Base-by-base conservation (phyloP, 257 asterid species). In the Eustoma russellianum region DNA sequence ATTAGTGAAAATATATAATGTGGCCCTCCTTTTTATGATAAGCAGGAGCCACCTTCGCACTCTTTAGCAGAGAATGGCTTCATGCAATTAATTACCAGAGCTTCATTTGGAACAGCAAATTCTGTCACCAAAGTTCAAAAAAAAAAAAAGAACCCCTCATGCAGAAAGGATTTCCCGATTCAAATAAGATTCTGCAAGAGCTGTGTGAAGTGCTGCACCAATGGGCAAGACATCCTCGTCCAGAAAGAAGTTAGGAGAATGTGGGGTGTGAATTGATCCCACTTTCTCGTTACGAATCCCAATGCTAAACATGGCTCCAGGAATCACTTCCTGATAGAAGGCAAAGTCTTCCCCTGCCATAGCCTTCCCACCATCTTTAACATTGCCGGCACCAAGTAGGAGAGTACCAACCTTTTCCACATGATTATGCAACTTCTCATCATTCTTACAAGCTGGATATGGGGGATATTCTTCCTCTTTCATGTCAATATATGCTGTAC, bases 301-400 rank as follows among this genome's bases (percentile, higher is more conserved):
- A 0, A 85, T 78, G 46, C 48, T 52, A 57, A 73, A 80, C 66
- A 85, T 78, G 24, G 52, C 83, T 43, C 97, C 91, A 0, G 97
- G 95, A 51, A 88, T 88, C 57, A 77, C 56, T 57, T 85, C 63
- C 60, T 85, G 91, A 63, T 85, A 85, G 73, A 82, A 88, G 18
- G 91, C 88, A 13, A 88, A 88, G 66, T 88, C 93, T 66, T 88
- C 95, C 13, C 97, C 91, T 0, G 95, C 97, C 91, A 84, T 70
- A 6, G 77, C 79, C 74, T 77, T 83, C 17, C 47, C 64, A 6
- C 65, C 77, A 53, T 58, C 61, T 58, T 60, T 69, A 13, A 85
- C 76, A 30, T 82, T 80, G 50, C 66, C 74, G 3, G 73, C 62
- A 15, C 91, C 95, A 9, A 88, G 68, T 13, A 88, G 53, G 61